Conservation (phyloP, 805 yeast species). For the Yamadazyma insecticola region DNA sequence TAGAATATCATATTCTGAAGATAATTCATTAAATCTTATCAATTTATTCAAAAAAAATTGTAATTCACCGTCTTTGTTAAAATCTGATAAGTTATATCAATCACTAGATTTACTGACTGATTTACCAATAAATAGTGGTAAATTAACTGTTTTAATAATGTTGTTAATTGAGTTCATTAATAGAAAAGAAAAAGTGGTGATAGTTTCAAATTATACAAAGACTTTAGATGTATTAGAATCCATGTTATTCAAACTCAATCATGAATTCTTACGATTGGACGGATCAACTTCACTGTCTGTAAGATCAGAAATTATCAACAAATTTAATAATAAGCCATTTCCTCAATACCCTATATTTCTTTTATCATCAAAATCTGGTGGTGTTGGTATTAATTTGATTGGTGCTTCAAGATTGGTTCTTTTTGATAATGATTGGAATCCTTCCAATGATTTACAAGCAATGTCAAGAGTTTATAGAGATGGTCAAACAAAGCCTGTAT, state of each 20-base stretch:
- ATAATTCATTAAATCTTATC: slow-evolving; percentile 62
- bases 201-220: slow-evolving; percentile 84
- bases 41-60: slow-evolving; percentile 75
- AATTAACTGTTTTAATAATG: slow-evolving; percentile 55
- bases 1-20: slow-evolving; percentile 3
- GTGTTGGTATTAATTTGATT: slow-evolving; percentile 82
- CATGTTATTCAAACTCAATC: slow-evolving; percentile 43
- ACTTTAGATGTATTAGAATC: slow-evolving; percentile 74
- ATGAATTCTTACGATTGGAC: slow-evolving; percentile 65
- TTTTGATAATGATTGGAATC: slow-evolving; percentile 97
- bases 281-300: slow-evolving; percentile 72
- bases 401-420: slow-evolving; percentile 86
- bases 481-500: slow-evolving; percentile 79
- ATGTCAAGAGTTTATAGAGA: slow-evolving; percentile 95
- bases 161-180: slow-evolving; percentile 52
- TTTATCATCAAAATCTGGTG: slow-evolving; percentile 88
- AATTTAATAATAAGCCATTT: slow-evolving; percentile 52
- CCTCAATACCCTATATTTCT: slow-evolving; percentile 56
- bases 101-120: slow-evolving; percentile 3
- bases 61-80: slow-evolving; percentile 68
- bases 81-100: slow-evolving; percentile 43
- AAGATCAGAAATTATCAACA: slow-evolving; percentile 61
- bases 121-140: slow-evolving; percentile 45
- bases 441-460: slow-evolving; percentile 86
- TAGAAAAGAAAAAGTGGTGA: slow-evolving; percentile 66